These are phyloP conservation scores for Ogataea haglerorum DNA, from an alignment of 805 yeast genomes.

Conservation along the genomic window DNA sequence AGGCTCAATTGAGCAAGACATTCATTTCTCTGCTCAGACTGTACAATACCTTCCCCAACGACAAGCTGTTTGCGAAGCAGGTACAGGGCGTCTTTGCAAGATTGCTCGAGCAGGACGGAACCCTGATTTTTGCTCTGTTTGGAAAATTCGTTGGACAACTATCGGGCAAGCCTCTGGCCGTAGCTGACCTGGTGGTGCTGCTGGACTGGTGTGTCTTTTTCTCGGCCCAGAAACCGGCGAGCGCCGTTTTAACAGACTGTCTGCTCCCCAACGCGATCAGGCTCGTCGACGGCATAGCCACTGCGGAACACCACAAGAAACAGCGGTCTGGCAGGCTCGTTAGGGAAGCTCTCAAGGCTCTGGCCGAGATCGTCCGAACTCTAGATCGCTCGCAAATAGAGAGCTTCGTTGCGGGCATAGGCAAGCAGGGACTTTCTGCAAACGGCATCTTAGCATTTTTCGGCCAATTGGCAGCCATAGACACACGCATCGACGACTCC, in stretches of 20 bases:
- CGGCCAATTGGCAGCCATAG: constrained; percentile 3
- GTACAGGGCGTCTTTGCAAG: constrained; percentile 39
- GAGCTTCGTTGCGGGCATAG: neutral
- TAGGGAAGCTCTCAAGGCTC: constrained; percentile 1
- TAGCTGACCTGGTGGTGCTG: constrained; percentile 53
- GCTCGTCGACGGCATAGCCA: constrained; percentile 36
- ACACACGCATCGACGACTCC: neutral
- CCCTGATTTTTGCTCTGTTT: constrained; percentile 30
- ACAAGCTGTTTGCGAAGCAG: constrained; percentile 43
- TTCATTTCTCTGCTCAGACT: constrained; percentile 43
- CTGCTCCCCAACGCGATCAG: constrained; percentile 34
- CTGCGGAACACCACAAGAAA: constrained; percentile 4
- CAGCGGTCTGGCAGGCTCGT: neutral
- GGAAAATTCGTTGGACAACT: constrained; percentile 37
- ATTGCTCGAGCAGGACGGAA: constrained; percentile 33
- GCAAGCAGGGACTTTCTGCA: neutral
- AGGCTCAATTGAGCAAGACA: constrained; percentile 28
- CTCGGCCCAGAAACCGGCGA: constrained; percentile 25
- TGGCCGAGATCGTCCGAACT: neutral
- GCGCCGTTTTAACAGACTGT: constrained; percentile 20
- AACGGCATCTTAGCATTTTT: constrained; percentile 2
- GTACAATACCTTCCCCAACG: constrained; percentile 46
- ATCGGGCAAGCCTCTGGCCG: constrained; percentile 41
- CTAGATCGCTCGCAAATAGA: neutral
- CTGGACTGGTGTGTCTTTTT: constrained; percentile 53